Base-by-base conservation (phyloP, 2,329 filamentous ascomycete genomes). In the Microdochium nivale region DNA sequence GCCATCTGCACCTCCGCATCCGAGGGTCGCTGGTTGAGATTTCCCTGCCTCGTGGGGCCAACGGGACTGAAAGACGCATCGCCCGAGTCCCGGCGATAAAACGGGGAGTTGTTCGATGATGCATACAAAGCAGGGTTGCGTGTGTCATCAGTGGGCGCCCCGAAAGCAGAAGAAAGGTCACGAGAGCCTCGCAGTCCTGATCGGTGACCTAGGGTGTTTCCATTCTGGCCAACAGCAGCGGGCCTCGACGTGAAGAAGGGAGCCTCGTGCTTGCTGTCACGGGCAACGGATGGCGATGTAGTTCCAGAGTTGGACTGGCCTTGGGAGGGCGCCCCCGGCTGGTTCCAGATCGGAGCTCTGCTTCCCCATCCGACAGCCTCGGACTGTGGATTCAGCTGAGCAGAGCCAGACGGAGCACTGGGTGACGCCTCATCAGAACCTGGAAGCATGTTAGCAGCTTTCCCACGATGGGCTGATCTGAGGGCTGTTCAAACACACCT, bases 301-400 rank as follows among this genome's bases (percentile, higher is more conserved):
- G 72, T 80, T 52, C 74, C 75, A 33, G 76, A 75, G 46, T 70
- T 69, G 9, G 72, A 69, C 37, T 75, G 63, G 2, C 69, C 65
- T 37, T 71, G 68, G 13, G 71, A 51, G 25, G 54, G 67, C 40
- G 65, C 68, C 47, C 81, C 78, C 24, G 73, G 60, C 7, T 70
- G 68, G 56, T 77, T 78, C 86, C 86, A 90, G 16, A 79, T 77
- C 35, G 75, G 70, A 56, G 73, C 69, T 47, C 72, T 72, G 49
- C 67, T 68, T 54, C 61, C 66, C 82, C 84, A 88, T 47, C 76
- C 72, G 58, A 88, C 84, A 19, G 80, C 79, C 61, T 89, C 84
- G 10, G 86, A 87, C 43, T 83, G 80, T 46, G 81, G 76, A 54
- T 87, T 76, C 37, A 90, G 73, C 53, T 85, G 86, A 54, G 83